Evolutionary conservation across 768 basidiomycete genomes (phyloP), one percentile per base, ranked within the genome.

Genomic region (Mycena galericulata): DNA sequence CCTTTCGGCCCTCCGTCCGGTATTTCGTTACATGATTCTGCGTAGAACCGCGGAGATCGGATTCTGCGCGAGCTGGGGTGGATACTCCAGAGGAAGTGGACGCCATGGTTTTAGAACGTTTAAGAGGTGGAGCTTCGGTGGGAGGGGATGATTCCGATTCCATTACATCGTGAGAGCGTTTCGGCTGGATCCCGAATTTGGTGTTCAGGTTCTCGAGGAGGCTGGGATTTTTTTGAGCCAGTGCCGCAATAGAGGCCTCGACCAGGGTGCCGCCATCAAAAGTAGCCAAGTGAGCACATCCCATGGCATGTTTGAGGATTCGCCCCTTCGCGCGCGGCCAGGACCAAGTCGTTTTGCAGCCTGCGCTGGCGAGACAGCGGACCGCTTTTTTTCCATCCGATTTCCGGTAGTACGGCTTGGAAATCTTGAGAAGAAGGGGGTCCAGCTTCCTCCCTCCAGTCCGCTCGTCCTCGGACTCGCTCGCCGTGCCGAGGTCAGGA

Each of bases 221-320:
- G 2, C 20, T 11, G 12, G 56, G 56, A 29, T 57, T 46, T 27
- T 63, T 55, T 24, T 47, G 22, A 17, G 59, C 61, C 50, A 62
- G 29, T 36, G 43, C n/a, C 24, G 22, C 32, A 15, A 62, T 43
- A 11, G 46, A 60, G 18, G 27, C 29, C 3, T 14, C 5, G 24
- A 43, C 40, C 12, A 57, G 22, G 3, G 5, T 5, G 10, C 30
- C 53, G 7, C 54, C 36, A 18, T 29, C 45, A n/a, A 40, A 47
- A 12, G 50, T 9, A 11, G 59, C 49, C 24, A 68, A 30, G 22
- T 38, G 62, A 4, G n/a, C 10, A 53, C 67, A 68, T 17, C 20
- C 22, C 43, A 53, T 47, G 17, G 64, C 64, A 58, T 65, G 64
- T 41, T 36, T 58, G 30, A 65, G 36, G 26, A 65, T 53, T 9